Conservation (phyloP, 192 early-diverging fungal species). For the Linderina pennispora region DNA sequence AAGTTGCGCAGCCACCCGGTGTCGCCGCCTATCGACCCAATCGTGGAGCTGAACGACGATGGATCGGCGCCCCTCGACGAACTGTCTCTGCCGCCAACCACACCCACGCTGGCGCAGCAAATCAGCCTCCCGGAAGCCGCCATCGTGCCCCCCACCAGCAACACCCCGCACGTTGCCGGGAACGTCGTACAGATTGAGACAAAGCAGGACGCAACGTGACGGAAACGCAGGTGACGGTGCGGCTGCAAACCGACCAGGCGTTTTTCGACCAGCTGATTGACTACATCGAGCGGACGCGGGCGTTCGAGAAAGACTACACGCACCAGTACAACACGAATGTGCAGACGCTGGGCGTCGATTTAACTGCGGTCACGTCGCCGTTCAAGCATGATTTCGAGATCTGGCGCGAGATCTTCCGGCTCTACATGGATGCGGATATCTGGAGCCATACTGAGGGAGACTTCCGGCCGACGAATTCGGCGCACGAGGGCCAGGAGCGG, state of each 20-base stretch:
- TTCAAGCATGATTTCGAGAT: slow-evolving; percentile 69
- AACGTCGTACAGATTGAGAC: slow-evolving; percentile 14
- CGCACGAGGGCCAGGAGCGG: slow-evolving; percentile 53
- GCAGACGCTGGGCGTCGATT: slow-evolving; percentile 40
- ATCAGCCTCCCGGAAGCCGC: too few relatives aligned
- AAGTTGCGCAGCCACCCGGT: slow-evolving; percentile 15
- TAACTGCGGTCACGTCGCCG: slow-evolving; percentile 59
- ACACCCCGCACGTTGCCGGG: too few relatives aligned
- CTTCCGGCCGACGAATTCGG: slow-evolving; percentile 45
- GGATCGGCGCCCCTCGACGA: slow-evolving; percentile 8
- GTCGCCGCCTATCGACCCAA: neutral
- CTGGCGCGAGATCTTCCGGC: slow-evolving; percentile 60
- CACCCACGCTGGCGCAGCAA: too few relatives aligned
- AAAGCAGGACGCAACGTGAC: slow-evolving; percentile 5
- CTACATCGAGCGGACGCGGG: slow-evolving; percentile 51
- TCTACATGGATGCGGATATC: slow-evolving; percentile 66
- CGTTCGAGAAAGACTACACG: slow-evolving; percentile 52
- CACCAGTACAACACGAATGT: slow-evolving; percentile 52
- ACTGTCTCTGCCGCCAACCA: slow-evolving; percentile 12
- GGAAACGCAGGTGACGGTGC: slow-evolving; percentile 33
- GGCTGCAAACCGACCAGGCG: slow-evolving; percentile 48
- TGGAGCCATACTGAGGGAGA: slow-evolving; percentile 61
- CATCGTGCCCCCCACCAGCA: too few relatives aligned
- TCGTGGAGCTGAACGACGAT: slow-evolving; percentile 12
- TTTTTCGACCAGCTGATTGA: slow-evolving; percentile 55